Conservation (phyloP, 306 rosid species). For the Cicer arietinum region DNA sequence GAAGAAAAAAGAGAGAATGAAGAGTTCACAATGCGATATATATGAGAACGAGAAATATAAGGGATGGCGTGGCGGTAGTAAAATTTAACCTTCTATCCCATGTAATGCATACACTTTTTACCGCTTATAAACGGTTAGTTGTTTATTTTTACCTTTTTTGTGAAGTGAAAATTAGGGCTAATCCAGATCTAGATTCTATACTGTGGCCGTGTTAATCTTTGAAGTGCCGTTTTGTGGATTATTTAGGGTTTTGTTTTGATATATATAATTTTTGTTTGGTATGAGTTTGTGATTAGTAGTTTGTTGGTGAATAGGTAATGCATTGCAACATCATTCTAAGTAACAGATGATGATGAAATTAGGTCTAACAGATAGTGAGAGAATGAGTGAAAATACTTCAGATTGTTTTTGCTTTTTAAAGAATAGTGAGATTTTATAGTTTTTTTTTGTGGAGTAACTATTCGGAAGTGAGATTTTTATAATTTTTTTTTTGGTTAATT, state of each 20-base stretch:
- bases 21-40: slow-evolving; percentile 48
- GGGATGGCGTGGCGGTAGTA: slow-evolving; percentile 45
- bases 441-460: not conserved
- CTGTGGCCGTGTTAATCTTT: not conserved
- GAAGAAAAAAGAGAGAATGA: slow-evolving; percentile 26
- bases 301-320: slow-evolving; percentile 44
- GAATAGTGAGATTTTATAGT: not conserved
- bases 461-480: not conserved
- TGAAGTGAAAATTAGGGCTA: slow-evolving; percentile 49
- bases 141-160: not conserved
- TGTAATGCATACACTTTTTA: slow-evolving; percentile 51
- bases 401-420: not conserved
- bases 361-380: slow-evolving; percentile 49
- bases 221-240: slow-evolving; percentile 40
- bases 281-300: slow-evolving; percentile 46
- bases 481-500: not conserved
- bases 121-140: slow-evolving; percentile 62
- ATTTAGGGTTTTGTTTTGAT: slow-evolving; percentile 48
- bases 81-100: slow-evolving; percentile 44
- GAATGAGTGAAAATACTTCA: not conserved
- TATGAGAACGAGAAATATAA: slow-evolving; percentile 36
- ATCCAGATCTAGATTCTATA: slow-evolving; percentile 8
- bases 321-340: slow-evolving; percentile 10
- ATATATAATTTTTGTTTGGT: slow-evolving; percentile 38
- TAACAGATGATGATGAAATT: slow-evolving; percentile 50